Evolutionary conservation across 2,329 filamentous ascomycete genomes (phyloP).

Genomic region (Ceratocystis ficicola): DNA sequence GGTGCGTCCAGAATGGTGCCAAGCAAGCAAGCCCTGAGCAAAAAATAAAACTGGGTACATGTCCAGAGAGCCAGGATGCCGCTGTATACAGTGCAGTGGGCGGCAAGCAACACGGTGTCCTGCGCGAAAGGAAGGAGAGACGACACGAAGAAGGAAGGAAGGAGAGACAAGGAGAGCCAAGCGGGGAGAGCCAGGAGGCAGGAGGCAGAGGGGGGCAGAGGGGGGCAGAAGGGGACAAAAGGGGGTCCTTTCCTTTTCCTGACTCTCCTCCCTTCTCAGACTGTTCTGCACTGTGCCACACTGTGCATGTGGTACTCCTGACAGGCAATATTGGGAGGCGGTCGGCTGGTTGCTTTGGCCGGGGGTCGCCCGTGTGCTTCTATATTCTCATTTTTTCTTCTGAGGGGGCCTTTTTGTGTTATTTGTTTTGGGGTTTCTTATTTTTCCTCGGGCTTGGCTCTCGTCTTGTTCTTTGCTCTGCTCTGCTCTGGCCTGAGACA

Average conservation of each 20-base stretch:
- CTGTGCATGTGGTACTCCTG: background rate
- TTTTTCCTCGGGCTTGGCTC: background rate
- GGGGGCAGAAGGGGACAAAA: constrained; percentile 16
- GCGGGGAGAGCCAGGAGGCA: too few relatives aligned
- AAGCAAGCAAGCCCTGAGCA: too few relatives aligned
- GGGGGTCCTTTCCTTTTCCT: constrained; percentile 2
- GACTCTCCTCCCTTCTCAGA: background rate
- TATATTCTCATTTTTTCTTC: background rate
- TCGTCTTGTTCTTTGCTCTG: background rate
- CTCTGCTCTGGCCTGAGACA: background rate
- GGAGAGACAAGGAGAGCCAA: too few relatives aligned
- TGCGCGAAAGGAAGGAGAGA: background rate
- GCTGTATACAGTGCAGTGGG: background rate
- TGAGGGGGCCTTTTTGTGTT: background rate
- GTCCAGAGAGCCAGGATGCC: too few relatives aligned
- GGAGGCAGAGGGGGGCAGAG: constrained; percentile 10
- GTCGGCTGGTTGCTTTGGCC: background rate
- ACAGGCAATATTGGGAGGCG: background rate
- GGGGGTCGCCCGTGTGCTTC: background rate
- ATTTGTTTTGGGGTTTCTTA: background rate
- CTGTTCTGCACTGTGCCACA: background rate
- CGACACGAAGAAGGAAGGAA: constrained; percentile 4
- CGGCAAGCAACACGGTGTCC: too few relatives aligned
- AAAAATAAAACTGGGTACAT: too few relatives aligned
- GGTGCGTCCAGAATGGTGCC: background rate